Percentiles rank a stretch among this genome's conserved stretches.
phyloP scores from a whole-genome alignment of 2,329 filamentous ascomycete genomes.

The Immersiporthe knoxdaviesiana region DNA sequence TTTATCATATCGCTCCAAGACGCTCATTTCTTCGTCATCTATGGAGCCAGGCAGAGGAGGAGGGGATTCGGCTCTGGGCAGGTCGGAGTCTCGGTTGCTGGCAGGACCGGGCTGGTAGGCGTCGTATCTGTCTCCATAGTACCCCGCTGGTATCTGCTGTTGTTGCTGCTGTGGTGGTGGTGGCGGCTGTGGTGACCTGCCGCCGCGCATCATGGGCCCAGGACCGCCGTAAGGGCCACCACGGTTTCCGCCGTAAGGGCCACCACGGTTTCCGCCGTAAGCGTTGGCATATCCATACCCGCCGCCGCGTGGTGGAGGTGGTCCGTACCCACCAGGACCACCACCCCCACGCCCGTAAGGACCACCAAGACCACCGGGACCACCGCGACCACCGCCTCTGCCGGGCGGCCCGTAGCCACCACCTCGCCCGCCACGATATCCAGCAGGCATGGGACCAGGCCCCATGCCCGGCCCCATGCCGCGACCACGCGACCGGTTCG shows the following conservation, averaged over 20 bases:
- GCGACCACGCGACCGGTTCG: conserved; percentile 57
- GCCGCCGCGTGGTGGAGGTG: conserved; percentile 42
- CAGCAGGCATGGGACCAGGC: neutral
- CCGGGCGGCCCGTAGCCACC: conserved; percentile 4
- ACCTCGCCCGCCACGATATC: conserved; percentile 4
- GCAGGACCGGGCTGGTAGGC: conserved; percentile 41
- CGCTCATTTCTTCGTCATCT: conserved; percentile 73
- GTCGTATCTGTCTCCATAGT: conserved; percentile 41
- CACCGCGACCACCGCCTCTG: neutral
- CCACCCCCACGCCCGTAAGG: conserved; percentile 45
- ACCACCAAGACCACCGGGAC: too few relatives aligned
- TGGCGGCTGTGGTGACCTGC: conserved; percentile 48
- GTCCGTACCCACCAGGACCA: conserved; percentile 46
- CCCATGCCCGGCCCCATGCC: conserved; percentile 41
- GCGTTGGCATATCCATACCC: conserved; percentile 42
- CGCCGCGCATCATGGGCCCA: conserved; percentile 41
- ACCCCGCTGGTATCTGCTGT: conserved; percentile 34
- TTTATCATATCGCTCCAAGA: too few relatives aligned
- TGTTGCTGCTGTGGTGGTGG: conserved; percentile 44
- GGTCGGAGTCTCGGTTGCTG: conserved; percentile 45
- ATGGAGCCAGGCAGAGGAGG: conserved; percentile 59
- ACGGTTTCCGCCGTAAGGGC: conserved; percentile 32
- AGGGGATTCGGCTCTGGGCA: conserved; percentile 66
- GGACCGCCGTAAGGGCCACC: conserved; percentile 33
- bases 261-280: conserved; percentile 36